Evolutionary conservation across 768 basidiomycete species (phyloP).

Genomic region (Phaffia australis): DNA sequence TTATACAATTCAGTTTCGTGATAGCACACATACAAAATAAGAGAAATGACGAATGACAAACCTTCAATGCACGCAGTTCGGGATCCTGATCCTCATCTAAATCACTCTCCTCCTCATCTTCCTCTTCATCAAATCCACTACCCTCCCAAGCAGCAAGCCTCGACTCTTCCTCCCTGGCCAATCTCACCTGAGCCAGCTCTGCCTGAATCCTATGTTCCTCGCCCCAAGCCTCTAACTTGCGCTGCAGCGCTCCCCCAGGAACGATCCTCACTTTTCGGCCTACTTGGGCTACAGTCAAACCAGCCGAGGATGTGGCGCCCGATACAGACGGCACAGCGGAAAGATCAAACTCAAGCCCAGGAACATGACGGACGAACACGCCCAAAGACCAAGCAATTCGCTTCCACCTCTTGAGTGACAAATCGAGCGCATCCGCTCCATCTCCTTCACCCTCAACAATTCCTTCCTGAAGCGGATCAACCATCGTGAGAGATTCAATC

Average conservation of each 20-base stretch:
- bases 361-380: slow-evolving; percentile 55
- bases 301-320: too few species aligned
- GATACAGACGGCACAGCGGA: neutral
- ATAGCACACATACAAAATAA: neutral
- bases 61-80: slow-evolving; percentile 64
- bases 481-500: slow-evolving; percentile 39
- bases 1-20: neutral
- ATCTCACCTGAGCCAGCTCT: slow-evolving; percentile 5
- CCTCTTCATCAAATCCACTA: slow-evolving; percentile 26
- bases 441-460: slow-evolving; percentile 68
- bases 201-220: slow-evolving; percentile 45
- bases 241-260: slow-evolving; percentile 53
- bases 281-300: slow-evolving; percentile 38
- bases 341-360: slow-evolving; percentile 53
- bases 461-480: slow-evolving; percentile 48
- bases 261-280: slow-evolving; percentile 47
- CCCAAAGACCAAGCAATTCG: slow-evolving; percentile 61
- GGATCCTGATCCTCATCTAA: slow-evolving; percentile 43
- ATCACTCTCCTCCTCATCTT: slow-evolving; percentile 33
- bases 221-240: slow-evolving; percentile 42
- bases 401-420: slow-evolving; percentile 55
- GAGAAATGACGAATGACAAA: slow-evolving; percentile 34
- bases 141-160: slow-evolving; percentile 21
- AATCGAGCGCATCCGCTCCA: slow-evolving; percentile 44
- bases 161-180: slow-evolving; percentile 41